phyloP scores from a whole-genome alignment of 2,329 filamentous ascomycete species.

The Aphanoascus verrucosus region DNA sequence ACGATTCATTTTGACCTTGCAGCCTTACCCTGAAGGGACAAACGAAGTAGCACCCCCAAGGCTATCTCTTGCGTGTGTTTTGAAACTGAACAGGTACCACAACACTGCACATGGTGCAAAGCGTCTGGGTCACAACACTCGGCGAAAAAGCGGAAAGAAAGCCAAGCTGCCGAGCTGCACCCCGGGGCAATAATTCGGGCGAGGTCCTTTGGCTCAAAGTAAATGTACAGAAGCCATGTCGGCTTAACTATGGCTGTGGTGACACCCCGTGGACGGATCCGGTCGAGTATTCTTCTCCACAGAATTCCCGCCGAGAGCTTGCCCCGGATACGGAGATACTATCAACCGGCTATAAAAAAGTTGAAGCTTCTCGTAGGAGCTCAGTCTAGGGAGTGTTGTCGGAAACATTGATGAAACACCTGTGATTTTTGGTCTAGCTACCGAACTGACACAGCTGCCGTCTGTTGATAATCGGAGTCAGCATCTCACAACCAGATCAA shows the following conservation, averaged over 20 bases:
- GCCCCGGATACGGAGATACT: constrained; percentile 10
- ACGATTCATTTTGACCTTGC: constrained; percentile 32
- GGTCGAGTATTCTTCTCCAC: not conserved
- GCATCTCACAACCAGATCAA: not conserved
- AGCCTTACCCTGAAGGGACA: not conserved
- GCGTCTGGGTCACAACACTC: not conserved
- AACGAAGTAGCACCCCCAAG: not conserved
- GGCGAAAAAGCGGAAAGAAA: not conserved
- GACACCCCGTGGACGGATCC: not conserved
- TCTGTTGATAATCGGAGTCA: not conserved
- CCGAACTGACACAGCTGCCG: not conserved
- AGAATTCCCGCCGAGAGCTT: not conserved
- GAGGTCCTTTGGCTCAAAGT: not conserved
- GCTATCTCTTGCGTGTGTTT: constrained; percentile 7
- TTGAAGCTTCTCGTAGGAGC: not conserved
- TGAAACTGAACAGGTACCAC: not conserved
- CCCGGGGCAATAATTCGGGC: not conserved
- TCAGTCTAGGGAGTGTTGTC: not conserved
- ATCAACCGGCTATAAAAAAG: constrained; percentile 2
- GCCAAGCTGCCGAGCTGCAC: not conserved
- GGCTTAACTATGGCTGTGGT: not conserved
- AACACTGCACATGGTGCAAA: constrained; percentile 12
- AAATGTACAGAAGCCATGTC: not conserved
- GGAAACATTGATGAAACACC: not conserved
- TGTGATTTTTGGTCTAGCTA: not conserved